Evolutionary conservation across 176 grass and related monocot genomes (phyloP).

Genomic region (Carex cristatella): DNA sequence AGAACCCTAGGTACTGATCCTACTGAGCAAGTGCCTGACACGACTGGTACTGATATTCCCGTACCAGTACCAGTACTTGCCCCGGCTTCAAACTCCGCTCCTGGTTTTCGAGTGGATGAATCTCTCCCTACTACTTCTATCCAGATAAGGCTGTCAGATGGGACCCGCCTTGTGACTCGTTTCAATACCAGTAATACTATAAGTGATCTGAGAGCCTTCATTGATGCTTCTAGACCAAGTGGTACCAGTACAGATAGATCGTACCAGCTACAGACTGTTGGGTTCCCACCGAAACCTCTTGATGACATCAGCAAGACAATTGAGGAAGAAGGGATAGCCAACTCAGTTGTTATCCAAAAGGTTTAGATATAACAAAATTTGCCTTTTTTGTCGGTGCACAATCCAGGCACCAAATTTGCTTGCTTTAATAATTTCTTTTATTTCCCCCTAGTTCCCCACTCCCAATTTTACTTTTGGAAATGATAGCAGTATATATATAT

Average conservation of each 20-base stretch:
- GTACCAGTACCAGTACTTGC: constrained; percentile 16
- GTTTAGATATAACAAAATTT: constrained; percentile 29
- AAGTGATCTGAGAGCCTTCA: constrained; percentile 57
- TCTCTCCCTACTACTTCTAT: constrained; percentile 78
- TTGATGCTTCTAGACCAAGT: constrained; percentile 54
- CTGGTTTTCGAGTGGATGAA: constrained; percentile 43
- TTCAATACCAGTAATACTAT: constrained; percentile 79
- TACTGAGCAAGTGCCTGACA: not conserved
- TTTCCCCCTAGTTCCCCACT: not conserved
- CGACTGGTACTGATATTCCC: constrained; percentile 9
- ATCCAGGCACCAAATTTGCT: not conserved
- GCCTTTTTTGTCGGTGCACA: not conserved
- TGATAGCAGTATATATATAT: not conserved
- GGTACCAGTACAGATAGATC: constrained; percentile 23
- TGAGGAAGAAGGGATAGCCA: constrained; percentile 68
- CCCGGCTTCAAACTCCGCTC: not conserved
- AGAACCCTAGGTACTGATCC: constrained; percentile 35
- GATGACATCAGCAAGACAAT: constrained; percentile 69
- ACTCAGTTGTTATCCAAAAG: constrained; percentile 84
- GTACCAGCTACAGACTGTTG: constrained; percentile 58
- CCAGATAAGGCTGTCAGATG: constrained; percentile 81
- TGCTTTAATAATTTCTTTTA: not conserved
- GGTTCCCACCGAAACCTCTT: constrained; percentile 71
- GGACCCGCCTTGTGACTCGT: constrained; percentile 63
- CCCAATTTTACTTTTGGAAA: not conserved